Evolutionary conservation across 2,329 filamentous ascomycete genomes (phyloP), one percentile per base, ranked within the genome.

Genomic region (Fusarium tanahbumbuense): DNA sequence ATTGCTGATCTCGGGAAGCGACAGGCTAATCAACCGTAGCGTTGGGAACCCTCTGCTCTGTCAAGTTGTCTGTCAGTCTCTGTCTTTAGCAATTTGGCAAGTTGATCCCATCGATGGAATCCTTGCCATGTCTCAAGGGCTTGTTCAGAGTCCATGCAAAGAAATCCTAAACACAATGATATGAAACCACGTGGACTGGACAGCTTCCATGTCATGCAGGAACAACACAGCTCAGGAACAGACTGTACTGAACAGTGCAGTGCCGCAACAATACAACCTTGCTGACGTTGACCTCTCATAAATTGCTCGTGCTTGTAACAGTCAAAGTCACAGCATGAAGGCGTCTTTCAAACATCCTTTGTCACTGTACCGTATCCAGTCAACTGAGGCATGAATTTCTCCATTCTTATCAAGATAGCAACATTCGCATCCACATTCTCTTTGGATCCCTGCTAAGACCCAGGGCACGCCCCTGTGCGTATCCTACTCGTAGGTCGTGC

Each of bases 1-100:
- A 72, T 49, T 57, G 67, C 71, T 75, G 64, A 75, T 71, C 73
- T 71, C 67, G 71, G 73, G 64, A 73, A 50, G 56, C 46, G 62
- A 48, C 64, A 74, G 60, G 47, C 60, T 55, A 73, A 55, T n/a
- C 30, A 46, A 56, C 71, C 72, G 64, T 55, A 47, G 49, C 42
- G 32, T 59, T 64, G 62, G 72, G 58, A 71, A 58, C 41, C 5
- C 18, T 46, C 16, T 12, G 18, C 44, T 52, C 18, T 52, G 32
- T 37, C 34, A 37, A n/a, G 5, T 37, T 37, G 34, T n/a, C 34
- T 37, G 34, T 37, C 34, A n/a, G 18, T 46, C 46, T 61, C 28
- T 47, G 34, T 41, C 47, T 50, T 27, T n/a, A 55, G 41, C 34
- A 58, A 52, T 56, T 52, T 25, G 32, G 23, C 23, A 44, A 55